These are phyloP conservation scores for Rhododendron vialii DNA, from an alignment of 148 eudicot genomes.

Conservation along the genomic window DNA sequence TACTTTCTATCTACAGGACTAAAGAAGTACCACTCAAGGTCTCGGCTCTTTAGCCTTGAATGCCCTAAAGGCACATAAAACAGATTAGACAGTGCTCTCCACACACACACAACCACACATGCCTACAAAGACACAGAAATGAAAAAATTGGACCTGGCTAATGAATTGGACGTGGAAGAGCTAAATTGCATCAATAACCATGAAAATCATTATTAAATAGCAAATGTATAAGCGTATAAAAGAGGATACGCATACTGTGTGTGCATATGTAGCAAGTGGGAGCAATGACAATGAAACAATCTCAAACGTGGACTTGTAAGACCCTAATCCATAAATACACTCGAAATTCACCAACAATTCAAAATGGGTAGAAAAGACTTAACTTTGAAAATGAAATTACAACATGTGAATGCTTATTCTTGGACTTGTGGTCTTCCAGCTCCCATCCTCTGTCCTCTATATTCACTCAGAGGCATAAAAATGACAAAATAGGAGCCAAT, in stretches of 20 bases:
- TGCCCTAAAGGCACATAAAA: conserved; percentile 13
- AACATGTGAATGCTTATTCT: neutral
- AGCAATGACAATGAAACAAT: neutral
- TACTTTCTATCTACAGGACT: conserved; percentile 38
- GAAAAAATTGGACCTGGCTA: neutral
- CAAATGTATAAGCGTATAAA: too few relatives aligned
- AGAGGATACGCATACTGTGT: neutral
- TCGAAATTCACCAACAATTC: neutral
- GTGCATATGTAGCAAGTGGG: neutral
- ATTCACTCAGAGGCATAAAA: neutral
- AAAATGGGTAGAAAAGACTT: neutral
- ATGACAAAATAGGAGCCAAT: neutral
- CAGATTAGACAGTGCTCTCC: neutral
- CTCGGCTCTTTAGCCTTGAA: conserved; percentile 34
- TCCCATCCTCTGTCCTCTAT: neutral
- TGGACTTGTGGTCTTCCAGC: neutral
- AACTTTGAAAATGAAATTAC: neutral
- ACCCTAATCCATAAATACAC: neutral
- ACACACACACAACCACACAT: neutral
- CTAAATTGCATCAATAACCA: neutral
- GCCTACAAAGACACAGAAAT: neutral
- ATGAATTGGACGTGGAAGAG: neutral
- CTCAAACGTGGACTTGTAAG: neutral
- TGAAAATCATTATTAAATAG: neutral
- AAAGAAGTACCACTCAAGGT: conserved; percentile 38